These are phyloP conservation scores for Lignosus rhinocerotis DNA, from an alignment of 1,284 basidiomycete species.

Conservation along the genomic window DNA sequence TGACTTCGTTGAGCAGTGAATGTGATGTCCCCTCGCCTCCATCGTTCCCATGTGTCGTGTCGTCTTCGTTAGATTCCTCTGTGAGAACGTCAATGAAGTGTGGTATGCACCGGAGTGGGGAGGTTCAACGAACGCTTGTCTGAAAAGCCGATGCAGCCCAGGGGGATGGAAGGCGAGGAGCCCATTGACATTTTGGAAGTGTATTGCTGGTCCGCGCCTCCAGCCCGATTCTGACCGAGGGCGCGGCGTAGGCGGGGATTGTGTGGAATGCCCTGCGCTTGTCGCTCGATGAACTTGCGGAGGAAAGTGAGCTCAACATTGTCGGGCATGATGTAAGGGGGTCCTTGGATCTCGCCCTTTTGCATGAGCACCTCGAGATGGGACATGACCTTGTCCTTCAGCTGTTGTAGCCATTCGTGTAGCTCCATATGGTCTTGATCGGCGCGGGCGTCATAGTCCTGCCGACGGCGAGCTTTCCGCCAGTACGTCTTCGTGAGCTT, in stretches of 20 bases:
- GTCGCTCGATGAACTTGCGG: conserved; percentile 77
- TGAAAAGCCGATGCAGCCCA: conserved; percentile 22
- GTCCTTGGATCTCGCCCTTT: conserved; percentile 79
- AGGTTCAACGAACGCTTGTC: conserved; percentile 17
- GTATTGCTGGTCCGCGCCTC: conserved; percentile 24
- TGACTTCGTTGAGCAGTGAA: conserved; percentile 28
- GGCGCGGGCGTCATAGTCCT: conserved; percentile 78
- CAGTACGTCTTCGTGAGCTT: conserved; percentile 82
- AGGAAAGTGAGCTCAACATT: conserved; percentile 73
- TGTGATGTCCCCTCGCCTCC: conserved; percentile 16
- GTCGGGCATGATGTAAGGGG: conserved; percentile 77
- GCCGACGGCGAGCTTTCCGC: conserved; percentile 72
- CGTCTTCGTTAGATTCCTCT: conserved; percentile 17
- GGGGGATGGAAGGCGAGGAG: conserved; percentile 25
- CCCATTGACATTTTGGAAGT: conserved; percentile 24
- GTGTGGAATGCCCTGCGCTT: conserved; percentile 67
- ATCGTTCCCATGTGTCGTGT: conserved; percentile 18
- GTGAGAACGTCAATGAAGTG: not conserved
- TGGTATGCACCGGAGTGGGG: not conserved
- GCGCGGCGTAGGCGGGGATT: conserved; percentile 68
- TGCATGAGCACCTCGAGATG: conserved; percentile 81
- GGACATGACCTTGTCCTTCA: conserved; percentile 84
- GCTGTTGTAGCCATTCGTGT: conserved; percentile 80
- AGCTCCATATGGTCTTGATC: conserved; percentile 85
- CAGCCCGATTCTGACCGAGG: conserved; percentile 25